A percentile compares a stretch with the other conserved stretches of the same genome.
Evolutionary conservation across 2,329 filamentous ascomycete species (phyloP).

Genomic region (Colletotrichum sidae): DNA sequence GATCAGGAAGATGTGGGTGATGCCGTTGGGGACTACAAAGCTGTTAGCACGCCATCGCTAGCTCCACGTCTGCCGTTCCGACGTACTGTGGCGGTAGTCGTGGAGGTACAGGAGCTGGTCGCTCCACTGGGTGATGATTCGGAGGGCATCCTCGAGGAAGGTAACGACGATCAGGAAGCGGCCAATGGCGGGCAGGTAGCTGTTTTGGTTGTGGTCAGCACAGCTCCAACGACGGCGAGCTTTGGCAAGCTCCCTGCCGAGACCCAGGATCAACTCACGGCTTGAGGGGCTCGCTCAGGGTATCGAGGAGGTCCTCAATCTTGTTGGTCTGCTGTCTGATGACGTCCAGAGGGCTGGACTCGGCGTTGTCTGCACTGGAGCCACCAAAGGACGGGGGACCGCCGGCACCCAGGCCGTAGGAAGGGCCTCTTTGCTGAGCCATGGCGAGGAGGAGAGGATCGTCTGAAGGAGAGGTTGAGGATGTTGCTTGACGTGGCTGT

Average conservation of each 20-base stretch:
- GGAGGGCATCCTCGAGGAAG: slow-evolving; percentile 94
- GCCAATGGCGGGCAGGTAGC: slow-evolving; percentile 93
- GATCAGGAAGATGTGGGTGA: slow-evolving; percentile 94
- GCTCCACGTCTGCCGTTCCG: neutral
- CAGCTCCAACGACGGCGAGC: slow-evolving; percentile 14
- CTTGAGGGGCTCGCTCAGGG: slow-evolving; percentile 88
- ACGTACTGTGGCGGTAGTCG: slow-evolving; percentile 92
- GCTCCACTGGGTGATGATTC: slow-evolving; percentile 97
- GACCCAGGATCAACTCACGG: slow-evolving; percentile 74
- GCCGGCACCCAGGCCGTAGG: slow-evolving; percentile 38
- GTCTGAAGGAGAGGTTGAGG: slow-evolving; percentile 6
- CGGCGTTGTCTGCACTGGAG: slow-evolving; percentile 44
- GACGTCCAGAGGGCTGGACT: slow-evolving; percentile 84
- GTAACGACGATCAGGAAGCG: slow-evolving; percentile 98
- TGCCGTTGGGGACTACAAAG: slow-evolving; percentile 79
- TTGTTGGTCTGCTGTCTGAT: slow-evolving; percentile 97
- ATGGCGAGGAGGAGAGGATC: slow-evolving; percentile 28
- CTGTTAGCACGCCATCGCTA: slow-evolving; percentile 26
- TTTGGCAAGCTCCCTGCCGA: slow-evolving; percentile 22
- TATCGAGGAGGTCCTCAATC: slow-evolving; percentile 94
- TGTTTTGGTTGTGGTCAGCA: slow-evolving; percentile 53
- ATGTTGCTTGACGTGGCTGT: slow-evolving; percentile 29
- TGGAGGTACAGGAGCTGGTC: slow-evolving; percentile 94
- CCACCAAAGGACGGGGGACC: slow-evolving; percentile 37
- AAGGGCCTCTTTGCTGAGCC: slow-evolving; percentile 39